These are phyloP conservation scores for Fomitopsis palustris DNA, from an alignment of 1,284 basidiomycete genomes.

Conservation along the genomic window DNA sequence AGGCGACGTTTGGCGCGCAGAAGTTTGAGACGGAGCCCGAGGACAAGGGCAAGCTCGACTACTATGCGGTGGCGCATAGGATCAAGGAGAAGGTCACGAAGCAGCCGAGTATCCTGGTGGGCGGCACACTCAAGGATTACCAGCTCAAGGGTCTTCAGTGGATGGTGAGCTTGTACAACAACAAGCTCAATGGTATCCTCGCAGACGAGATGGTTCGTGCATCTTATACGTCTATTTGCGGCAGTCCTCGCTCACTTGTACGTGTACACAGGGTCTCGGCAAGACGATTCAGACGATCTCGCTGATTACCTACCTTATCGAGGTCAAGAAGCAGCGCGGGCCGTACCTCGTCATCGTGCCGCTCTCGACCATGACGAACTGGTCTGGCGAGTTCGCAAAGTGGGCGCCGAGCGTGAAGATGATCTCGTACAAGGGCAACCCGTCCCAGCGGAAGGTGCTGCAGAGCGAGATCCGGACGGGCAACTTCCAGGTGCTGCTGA, in stretches of 20 bases:
- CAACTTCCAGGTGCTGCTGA: slow-evolving; percentile 94
- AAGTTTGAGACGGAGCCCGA: slow-evolving; percentile 54
- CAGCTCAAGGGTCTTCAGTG: slow-evolving; percentile 93
- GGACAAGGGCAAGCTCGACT: slow-evolving; percentile 85
- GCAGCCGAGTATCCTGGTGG: slow-evolving; percentile 83
- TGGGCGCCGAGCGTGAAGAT: slow-evolving; percentile 91
- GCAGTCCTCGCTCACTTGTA: neutral
- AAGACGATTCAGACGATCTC: slow-evolving; percentile 98
- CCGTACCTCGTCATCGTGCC: slow-evolving; percentile 99
- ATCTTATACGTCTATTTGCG: neutral
- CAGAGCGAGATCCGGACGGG: slow-evolving; percentile 74
- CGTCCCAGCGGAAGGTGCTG: slow-evolving; percentile 70
- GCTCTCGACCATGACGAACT: slow-evolving; percentile 97
- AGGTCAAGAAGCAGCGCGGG: slow-evolving; percentile 86
- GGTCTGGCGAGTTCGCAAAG: slow-evolving; percentile 95
- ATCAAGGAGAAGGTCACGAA: slow-evolving; percentile 86
- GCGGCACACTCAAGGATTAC: slow-evolving; percentile 89
- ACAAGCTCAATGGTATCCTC: slow-evolving; percentile 94
- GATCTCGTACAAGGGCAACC: slow-evolving; percentile 94
- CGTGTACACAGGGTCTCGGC: slow-evolving; percentile 77
- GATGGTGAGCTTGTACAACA: slow-evolving; percentile 99
- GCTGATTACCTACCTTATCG: slow-evolving; percentile 94
- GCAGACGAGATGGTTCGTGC: slow-evolving; percentile 93
- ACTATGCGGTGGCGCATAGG: slow-evolving; percentile 94
- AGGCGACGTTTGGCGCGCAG: slow-evolving; percentile 89